A percentile compares a stretch with the other conserved stretches of the same genome.
Conservation (phyloP, 306 rosid species). For the Mimosa bimucronata region DNA sequence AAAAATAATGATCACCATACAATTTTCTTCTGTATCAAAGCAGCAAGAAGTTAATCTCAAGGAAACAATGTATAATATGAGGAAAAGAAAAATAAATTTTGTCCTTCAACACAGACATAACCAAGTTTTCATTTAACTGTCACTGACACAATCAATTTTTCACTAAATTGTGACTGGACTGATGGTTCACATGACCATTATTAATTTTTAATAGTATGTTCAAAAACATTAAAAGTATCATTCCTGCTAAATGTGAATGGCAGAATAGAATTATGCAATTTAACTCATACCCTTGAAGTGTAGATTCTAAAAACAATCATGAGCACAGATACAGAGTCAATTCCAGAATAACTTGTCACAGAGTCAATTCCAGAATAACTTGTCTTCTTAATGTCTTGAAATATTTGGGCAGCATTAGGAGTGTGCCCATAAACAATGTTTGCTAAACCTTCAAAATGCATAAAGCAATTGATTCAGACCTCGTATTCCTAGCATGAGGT, state of each 20-base stretch:
- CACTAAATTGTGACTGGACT: not conserved
- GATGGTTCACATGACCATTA: not conserved
- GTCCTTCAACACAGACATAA: not conserved
- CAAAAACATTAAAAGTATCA: not conserved
- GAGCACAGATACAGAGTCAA: not conserved
- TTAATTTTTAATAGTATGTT: not conserved
- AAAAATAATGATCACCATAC: not conserved
- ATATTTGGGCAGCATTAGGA: not conserved
- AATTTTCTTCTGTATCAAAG: not conserved
- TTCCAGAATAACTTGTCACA: not conserved
- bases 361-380: not conserved
- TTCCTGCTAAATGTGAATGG: not conserved
- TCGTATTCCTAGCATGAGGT: too few relatives aligned
- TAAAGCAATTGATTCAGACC: slow-evolving; percentile 6
- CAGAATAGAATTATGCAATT: not conserved
- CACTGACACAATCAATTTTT: not conserved
- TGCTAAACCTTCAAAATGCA: not conserved
- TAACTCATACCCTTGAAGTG: not conserved
- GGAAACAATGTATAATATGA: slow-evolving; percentile 5
- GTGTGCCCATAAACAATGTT: not conserved
- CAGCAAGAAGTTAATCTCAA: not conserved
- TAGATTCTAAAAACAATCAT: not conserved
- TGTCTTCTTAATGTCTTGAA: not conserved
- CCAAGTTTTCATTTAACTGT: not conserved
- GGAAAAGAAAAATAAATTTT: not conserved